phyloP scores from a whole-genome alignment of 2,329 filamentous ascomycete genomes.

The Pseudopyrenochaeta lycopersici region DNA sequence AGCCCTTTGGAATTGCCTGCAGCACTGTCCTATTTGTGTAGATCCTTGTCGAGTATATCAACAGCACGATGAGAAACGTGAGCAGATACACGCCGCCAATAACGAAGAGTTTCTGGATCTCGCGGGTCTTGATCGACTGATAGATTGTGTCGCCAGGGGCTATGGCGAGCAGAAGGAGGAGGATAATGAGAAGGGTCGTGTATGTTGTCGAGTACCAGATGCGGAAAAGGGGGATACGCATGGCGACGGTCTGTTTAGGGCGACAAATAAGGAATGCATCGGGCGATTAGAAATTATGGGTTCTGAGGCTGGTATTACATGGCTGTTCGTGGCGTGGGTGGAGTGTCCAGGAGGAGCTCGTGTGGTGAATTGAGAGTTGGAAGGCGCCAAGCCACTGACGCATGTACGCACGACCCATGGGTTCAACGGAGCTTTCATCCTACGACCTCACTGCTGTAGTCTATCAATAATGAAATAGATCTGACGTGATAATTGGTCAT shows the following conservation, averaged over 20 bases:
- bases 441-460: not conserved
- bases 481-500: too few relatives aligned
- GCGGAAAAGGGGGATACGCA: conserved; percentile 70
- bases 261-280: conserved; percentile 27
- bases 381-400: conserved; percentile 31
- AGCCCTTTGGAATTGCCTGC: conserved; percentile 83
- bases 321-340: conserved; percentile 14
- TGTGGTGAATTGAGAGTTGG: conserved; percentile 14
- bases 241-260: conserved; percentile 23
- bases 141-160: conserved; percentile 82
- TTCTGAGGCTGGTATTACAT: conserved; percentile 30
- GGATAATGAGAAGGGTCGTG: conserved; percentile 76
- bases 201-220: conserved; percentile 85
- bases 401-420: conserved; percentile 28
- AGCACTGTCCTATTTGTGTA: conserved; percentile 86
- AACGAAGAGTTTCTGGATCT: conserved; percentile 84
- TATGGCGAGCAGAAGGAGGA: conserved; percentile 77
- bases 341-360: conserved; percentile 14
- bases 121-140: conserved; percentile 72
- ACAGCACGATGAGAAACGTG: conserved; percentile 72
- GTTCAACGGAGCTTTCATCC: conserved; percentile 8
- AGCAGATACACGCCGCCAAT: conserved; percentile 79
- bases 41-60: conserved; percentile 84
- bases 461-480: not conserved
- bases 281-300: conserved; percentile 36